phyloP scores from a whole-genome alignment of 768 basidiomycete genomes.

The Mycena galericulata region DNA sequence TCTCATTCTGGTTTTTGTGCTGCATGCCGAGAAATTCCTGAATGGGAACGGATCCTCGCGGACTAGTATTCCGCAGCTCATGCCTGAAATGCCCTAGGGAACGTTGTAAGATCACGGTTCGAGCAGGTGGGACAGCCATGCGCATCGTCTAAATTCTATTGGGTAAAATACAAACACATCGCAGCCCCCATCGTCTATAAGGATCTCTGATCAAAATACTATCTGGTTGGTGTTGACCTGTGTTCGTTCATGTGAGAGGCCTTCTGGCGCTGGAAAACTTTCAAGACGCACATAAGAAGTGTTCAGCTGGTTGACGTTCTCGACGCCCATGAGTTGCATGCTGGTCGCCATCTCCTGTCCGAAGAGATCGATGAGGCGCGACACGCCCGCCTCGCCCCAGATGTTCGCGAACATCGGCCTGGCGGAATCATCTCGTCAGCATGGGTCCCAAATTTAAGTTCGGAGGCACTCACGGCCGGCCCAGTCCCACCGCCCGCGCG shows the following conservation, averaged over 20 bases:
- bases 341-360: conserved; percentile 38
- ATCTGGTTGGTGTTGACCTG: conserved; percentile 38
- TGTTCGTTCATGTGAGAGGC: too few relatives aligned
- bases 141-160: too few relatives aligned
- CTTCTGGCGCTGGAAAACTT: too few relatives aligned
- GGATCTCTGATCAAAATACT: conserved; percentile 9
- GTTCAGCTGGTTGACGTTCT: conserved; percentile 35
- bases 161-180: too few relatives aligned
- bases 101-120: too few relatives aligned
- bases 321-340: conserved; percentile 41
- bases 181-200: too few relatives aligned
- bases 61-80: too few relatives aligned
- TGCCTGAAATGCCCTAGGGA: too few relatives aligned
- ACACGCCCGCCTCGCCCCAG: conserved; percentile 50
- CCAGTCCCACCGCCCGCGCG: conserved; percentile 55
- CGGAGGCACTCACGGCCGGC: conserved; percentile 33
- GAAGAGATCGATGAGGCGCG: conserved; percentile 35
- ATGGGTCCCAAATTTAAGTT: not conserved
- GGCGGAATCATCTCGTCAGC: not conserved
- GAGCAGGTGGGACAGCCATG: too few relatives aligned
- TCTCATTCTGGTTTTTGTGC: too few relatives aligned
- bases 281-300: conserved; percentile 34
- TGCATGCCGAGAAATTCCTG: too few relatives aligned
- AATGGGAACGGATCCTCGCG: too few relatives aligned
- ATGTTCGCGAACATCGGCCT: conserved; percentile 53